A percentile compares a stretch with the other conserved stretches of the same genome.
These are phyloP conservation scores for Colletotrichum tofieldiae DNA, from an alignment of 2,329 filamentous ascomycete genomes.

Conservation along the genomic window DNA sequence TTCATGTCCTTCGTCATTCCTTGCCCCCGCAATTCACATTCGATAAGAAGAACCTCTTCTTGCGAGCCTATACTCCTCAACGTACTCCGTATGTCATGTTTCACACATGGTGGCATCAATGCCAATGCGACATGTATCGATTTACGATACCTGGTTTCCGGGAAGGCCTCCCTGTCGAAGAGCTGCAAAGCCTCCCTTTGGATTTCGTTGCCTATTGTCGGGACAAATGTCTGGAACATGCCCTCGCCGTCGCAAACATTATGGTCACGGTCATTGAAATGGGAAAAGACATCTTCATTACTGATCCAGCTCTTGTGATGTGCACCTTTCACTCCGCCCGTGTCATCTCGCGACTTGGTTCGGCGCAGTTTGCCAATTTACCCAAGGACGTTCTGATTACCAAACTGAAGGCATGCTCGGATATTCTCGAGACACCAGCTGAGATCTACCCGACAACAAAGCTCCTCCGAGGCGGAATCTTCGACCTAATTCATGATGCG, in stretches of 20 bases:
- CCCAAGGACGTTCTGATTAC: conserved; percentile 3
- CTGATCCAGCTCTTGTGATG: conserved; percentile 35
- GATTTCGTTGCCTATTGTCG: conserved; percentile 27
- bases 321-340: conserved; percentile 40
- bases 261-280: conserved; percentile 21
- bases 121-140: conserved; percentile 47
- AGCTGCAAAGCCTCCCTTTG: conserved; percentile 4
- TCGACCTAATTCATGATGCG: conserved; percentile 36
- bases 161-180: conserved; percentile 25
- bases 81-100: conserved; percentile 47
- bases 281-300: conserved; percentile 35
- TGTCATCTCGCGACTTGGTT: conserved; percentile 31
- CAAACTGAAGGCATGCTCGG: conserved; percentile 27
- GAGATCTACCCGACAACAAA: conserved; percentile 35
- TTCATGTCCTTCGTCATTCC: conserved; percentile 35
- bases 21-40: conserved; percentile 41
- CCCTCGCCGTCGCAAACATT: conserved; percentile 32
- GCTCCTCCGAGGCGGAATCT: conserved; percentile 23
- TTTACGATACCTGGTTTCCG: conserved; percentile 45
- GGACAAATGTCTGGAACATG: conserved; percentile 31
- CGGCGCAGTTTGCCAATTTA: conserved; percentile 22
- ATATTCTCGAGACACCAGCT: conserved; percentile 24
- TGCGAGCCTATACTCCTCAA: conserved; percentile 45
- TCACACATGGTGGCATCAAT: conserved; percentile 49
- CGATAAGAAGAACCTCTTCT: conserved; percentile 44